Conservation (phyloP, 2,329 filamentous ascomycete genomes). For the Diplodia intermedia region DNA sequence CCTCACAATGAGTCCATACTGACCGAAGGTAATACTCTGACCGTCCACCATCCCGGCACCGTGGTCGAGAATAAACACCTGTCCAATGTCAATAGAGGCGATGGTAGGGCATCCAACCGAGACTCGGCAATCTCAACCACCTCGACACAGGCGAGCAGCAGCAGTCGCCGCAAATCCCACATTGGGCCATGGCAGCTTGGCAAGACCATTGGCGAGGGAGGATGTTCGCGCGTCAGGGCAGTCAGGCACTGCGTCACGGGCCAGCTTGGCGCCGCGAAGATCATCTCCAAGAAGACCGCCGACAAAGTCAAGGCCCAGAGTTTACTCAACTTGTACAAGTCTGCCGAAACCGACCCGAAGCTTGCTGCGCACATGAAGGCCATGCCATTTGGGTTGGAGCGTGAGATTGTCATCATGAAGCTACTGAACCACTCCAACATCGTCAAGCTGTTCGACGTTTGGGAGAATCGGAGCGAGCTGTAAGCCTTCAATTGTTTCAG, state of each 20-base stretch:
- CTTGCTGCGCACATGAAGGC: slow-evolving; percentile 65
- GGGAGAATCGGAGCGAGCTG: slow-evolving; percentile 96
- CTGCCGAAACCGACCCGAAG: slow-evolving; percentile 66
- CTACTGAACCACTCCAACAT: slow-evolving; percentile 94
- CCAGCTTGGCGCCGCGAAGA: slow-evolving; percentile 90
- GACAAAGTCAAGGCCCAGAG: slow-evolving; percentile 85
- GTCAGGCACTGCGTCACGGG: slow-evolving; percentile 81
- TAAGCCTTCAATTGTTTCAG: slow-evolving; percentile 56
- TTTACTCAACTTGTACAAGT: slow-evolving; percentile 80
- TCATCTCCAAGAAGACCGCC: slow-evolving; percentile 81
- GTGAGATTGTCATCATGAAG: slow-evolving; percentile 97
- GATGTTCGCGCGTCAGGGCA: slow-evolving; percentile 84
- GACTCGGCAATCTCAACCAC: slow-evolving; percentile 62
- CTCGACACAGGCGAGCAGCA: slow-evolving; percentile 61
- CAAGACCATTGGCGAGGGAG: slow-evolving; percentile 85
- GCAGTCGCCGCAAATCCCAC: slow-evolving; percentile 67
- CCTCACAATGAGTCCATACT: slow-evolving; percentile 56
- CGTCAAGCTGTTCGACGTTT: slow-evolving; percentile 93
- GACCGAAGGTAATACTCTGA: slow-evolving; percentile 50
- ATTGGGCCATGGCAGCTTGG: slow-evolving; percentile 96
- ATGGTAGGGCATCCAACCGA: slow-evolving; percentile 57
- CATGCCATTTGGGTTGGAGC: slow-evolving; percentile 87
- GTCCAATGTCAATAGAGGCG: slow-evolving; percentile 58
- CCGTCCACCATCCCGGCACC: slow-evolving; percentile 46
- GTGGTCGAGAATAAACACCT: slow-evolving; percentile 58